Conservation (phyloP, 176 grass and related monocot genomes). For the Cenchrus fungigraminus region DNA sequence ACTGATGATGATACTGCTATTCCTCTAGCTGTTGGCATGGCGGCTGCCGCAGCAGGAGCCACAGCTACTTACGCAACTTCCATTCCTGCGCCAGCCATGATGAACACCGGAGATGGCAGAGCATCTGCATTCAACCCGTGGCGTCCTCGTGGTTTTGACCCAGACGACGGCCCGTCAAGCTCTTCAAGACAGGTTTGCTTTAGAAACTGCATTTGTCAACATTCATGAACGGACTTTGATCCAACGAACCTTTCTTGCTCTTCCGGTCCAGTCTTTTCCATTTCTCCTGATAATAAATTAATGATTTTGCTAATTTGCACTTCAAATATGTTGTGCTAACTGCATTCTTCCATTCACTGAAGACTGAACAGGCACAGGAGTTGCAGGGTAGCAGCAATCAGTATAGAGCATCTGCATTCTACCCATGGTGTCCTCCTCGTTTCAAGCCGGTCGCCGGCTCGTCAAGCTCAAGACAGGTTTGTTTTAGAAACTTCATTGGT, state of each 20-base stretch:
- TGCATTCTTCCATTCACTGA: background rate
- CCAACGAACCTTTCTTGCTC: background rate
- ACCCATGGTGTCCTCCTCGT: background rate
- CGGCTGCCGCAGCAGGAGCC: background rate
- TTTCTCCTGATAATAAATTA: background rate
- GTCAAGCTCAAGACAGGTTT: slow-evolving; percentile 10
- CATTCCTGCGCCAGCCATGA: no score
- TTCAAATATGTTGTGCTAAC: background rate
- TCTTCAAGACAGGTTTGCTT: slow-evolving; percentile 7
- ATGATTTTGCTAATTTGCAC: slow-evolving; percentile 4
- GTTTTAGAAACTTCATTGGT: background rate
- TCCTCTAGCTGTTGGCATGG: background rate
- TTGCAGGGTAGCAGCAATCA: slow-evolving; percentile 13
- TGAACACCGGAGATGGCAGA: background rate
- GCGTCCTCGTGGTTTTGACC: background rate
- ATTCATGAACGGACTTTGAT: background rate
- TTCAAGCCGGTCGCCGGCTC: background rate
- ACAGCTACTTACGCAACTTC: background rate
- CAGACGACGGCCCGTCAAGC: background rate
- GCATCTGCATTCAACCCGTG: background rate
- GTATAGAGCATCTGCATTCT: background rate
- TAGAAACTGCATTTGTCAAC: background rate
- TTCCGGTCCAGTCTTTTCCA: background rate
- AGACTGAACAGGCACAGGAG: slow-evolving; percentile 4
- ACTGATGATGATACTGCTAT: background rate